phyloP scores from a whole-genome alignment of 495 filamentous ascomycete species.

The Aspergillus sparsus region DNA sequence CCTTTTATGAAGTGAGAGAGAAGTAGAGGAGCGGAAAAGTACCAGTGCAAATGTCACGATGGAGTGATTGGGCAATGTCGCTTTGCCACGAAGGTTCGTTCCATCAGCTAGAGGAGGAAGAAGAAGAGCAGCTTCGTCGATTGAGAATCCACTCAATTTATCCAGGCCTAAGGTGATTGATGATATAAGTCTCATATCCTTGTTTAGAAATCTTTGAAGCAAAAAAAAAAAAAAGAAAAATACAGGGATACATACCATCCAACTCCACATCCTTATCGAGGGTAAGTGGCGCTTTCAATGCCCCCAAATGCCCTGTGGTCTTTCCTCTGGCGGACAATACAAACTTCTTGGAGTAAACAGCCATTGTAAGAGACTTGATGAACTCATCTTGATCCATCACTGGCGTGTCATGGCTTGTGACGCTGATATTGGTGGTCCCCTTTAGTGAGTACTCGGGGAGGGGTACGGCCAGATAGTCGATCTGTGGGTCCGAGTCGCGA shows the following conservation, averaged over 20 bases:
- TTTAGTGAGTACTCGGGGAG: conserved; percentile 37
- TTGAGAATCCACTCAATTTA: conserved; percentile 44
- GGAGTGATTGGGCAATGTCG: conserved; percentile 49
- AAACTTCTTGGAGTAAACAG: conserved; percentile 39
- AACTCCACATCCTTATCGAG: conserved; percentile 45
- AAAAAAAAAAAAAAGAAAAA: not conserved
- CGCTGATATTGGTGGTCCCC: conserved; percentile 37
- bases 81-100: conserved; percentile 29
- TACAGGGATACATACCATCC: conserved; percentile 17
- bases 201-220: not conserved
- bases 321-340: conserved; percentile 39
- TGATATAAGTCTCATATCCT: too few species aligned
- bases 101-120: conserved; percentile 42
- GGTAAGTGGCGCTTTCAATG: conserved; percentile 34
- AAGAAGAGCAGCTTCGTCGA: conserved; percentile 41
- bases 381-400: conserved; percentile 41
- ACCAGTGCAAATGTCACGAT: conserved; percentile 47
- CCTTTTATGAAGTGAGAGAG: too few species aligned
- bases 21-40: not conserved
- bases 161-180: conserved; percentile 34
- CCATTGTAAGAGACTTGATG: conserved; percentile 36
- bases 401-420: conserved; percentile 37
- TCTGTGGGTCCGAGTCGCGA: conserved; percentile 31
- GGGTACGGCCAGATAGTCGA: conserved; percentile 37
- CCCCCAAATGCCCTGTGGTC: conserved; percentile 37